Conservation (phyloP, 2,329 filamentous ascomycete species). For the Curvularia sp. region DNA sequence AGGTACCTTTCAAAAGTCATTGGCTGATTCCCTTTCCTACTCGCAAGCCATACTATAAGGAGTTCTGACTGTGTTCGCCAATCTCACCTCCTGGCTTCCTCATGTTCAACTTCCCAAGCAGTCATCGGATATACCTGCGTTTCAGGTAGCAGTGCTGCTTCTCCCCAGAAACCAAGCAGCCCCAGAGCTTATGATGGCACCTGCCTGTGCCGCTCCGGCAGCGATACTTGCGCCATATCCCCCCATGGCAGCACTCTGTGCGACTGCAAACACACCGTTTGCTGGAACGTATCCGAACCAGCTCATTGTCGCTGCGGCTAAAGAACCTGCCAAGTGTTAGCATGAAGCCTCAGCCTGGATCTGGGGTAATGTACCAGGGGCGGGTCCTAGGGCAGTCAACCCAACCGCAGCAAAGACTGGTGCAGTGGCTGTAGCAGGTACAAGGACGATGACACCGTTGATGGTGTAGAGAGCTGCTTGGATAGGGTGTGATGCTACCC, state of each 20-base stretch:
- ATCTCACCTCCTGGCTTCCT: neutral
- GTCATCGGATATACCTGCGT: neutral
- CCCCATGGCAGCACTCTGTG: slow-evolving; percentile 45
- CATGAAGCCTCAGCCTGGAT: neutral
- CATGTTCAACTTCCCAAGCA: neutral
- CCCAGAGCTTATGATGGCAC: slow-evolving; percentile 26
- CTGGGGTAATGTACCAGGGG: slow-evolving; percentile 24
- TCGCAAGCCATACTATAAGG: slow-evolving; percentile 6
- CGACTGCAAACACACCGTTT: slow-evolving; percentile 31
- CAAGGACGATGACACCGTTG: slow-evolving; percentile 32
- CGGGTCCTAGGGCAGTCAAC: slow-evolving; percentile 30
- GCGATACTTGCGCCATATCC: slow-evolving; percentile 38
- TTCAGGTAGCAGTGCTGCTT: slow-evolving; percentile 2
- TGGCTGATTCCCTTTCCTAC: neutral
- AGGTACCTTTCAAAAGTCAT: neutral
- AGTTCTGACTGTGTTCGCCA: neutral
- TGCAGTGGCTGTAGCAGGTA: slow-evolving; percentile 31
- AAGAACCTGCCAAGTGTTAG: slow-evolving; percentile 25
- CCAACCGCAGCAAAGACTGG: slow-evolving; percentile 34
- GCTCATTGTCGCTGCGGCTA: slow-evolving; percentile 31
- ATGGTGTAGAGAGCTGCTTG: slow-evolving; percentile 35
- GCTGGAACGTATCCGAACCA: slow-evolving; percentile 31
- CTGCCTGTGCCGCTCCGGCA: slow-evolving; percentile 29
- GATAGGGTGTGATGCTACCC: slow-evolving; percentile 34
- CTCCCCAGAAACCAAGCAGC: slow-evolving; percentile 19